Conservation (phyloP, 192 early-diverging fungal genomes). For the Coemansia sp. region DNA sequence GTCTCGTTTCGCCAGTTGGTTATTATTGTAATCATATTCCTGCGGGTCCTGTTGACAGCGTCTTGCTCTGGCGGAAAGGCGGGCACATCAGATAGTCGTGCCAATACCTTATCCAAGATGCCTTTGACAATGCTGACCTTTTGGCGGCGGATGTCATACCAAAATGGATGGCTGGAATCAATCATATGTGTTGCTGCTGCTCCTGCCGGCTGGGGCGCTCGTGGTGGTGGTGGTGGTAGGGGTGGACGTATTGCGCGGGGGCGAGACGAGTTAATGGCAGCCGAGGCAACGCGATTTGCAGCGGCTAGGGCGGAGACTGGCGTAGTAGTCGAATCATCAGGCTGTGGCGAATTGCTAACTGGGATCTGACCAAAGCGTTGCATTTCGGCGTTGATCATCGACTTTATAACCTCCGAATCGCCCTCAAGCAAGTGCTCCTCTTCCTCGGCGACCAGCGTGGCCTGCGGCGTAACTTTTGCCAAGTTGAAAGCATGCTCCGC, state of each 20-base stretch:
- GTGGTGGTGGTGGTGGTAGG: neutral
- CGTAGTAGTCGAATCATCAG: neutral
- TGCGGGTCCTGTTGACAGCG: neutral
- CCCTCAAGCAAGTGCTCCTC: slow-evolving; percentile 23
- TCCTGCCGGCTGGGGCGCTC: neutral
- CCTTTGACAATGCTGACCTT: neutral
- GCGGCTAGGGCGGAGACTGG: neutral
- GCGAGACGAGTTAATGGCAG: neutral
- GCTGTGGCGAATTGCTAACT: neutral
- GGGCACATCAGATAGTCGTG: neutral
- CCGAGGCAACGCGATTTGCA: neutral
- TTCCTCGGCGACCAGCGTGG: slow-evolving; percentile 46
- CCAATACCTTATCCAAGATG: neutral
- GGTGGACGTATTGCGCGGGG: neutral
- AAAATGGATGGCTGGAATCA: neutral
- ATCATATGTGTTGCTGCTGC: neutral
- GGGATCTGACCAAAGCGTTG: slow-evolving; percentile 33
- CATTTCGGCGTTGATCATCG: slow-evolving; percentile 19
- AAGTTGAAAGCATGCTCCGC: neutral
- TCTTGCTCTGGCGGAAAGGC: neutral
- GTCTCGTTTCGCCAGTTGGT: neutral
- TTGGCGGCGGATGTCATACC: neutral
- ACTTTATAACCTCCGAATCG: slow-evolving; percentile 12
- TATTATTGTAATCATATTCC: neutral
- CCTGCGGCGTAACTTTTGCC: slow-evolving; percentile 31